Conservation (phyloP, 2,329 filamentous ascomycete species). For the Microcera coccophila region DNA sequence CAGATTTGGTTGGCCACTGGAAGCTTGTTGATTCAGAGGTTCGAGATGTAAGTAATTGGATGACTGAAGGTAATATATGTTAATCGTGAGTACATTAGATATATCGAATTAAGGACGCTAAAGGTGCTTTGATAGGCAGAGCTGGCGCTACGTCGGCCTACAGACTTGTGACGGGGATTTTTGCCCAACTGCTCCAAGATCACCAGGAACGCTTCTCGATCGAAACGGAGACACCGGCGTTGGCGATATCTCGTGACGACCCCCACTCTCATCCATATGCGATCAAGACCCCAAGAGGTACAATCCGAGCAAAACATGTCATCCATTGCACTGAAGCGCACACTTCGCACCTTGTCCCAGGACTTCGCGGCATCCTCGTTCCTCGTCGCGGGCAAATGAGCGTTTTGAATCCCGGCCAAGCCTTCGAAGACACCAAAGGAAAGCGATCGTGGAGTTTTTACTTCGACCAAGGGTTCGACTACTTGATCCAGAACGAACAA, state of each 20-base stretch:
- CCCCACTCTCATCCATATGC: constrained; percentile 21
- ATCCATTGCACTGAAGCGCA: constrained; percentile 43
- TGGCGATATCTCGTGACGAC: constrained; percentile 17
- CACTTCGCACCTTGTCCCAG: constrained; percentile 39
- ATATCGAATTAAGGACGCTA: not conserved
- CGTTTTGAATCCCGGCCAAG: constrained; percentile 33
- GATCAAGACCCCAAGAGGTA: constrained; percentile 34
- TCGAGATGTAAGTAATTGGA: too few relatives aligned
- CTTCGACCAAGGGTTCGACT: constrained; percentile 8
- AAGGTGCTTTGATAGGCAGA: constrained; percentile 1
- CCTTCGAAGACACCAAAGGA: constrained; percentile 5
- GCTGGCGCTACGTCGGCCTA: constrained; percentile 39
- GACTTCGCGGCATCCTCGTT: constrained; percentile 33
- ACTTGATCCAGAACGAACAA: constrained; percentile 8
- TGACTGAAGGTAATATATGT: too few relatives aligned
- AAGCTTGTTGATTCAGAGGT: not conserved
- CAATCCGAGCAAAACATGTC: constrained; percentile 32
- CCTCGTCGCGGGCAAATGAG: constrained; percentile 42
- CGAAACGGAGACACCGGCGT: constrained; percentile 27
- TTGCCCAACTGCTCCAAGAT: constrained; percentile 27
- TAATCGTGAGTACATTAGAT: too few relatives aligned
- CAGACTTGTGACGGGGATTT: constrained; percentile 34
- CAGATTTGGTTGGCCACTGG: constrained; percentile 4
- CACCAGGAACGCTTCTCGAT: constrained; percentile 26
- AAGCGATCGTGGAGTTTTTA: constrained; percentile 15